Evolutionary conservation across 148 eudicot species (phyloP), one percentile per base, ranked within the genome.

Genomic region (Rhododendron williamsianum): DNA sequence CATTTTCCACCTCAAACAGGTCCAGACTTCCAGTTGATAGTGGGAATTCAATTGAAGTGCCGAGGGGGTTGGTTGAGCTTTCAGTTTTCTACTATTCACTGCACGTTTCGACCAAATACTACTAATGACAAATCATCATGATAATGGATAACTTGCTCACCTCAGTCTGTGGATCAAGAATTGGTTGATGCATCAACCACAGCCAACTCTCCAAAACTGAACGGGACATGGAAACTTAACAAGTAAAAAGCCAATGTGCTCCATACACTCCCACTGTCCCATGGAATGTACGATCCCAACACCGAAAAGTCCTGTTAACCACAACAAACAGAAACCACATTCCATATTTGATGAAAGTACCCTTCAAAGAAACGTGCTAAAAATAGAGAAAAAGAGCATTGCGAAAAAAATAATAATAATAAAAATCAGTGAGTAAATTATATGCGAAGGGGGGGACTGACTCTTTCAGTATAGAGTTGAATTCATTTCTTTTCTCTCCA

Each of bases 201-300:
- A 41, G 98, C 92, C 74, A 93, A 84, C 23, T 98, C 98, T 38
- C 99, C 99, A 86, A 93, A 96, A 89, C 96, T 93, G 69, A 96
- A 52, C 74, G 99, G 99, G 52, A 93, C 85, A 84, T 96, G 99
- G 86, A 96, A 86, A 89, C 95, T 94, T 88, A 96, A 93, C 63
- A 93, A 82, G 84, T 96, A 93, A 79, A 94, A 89, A 36, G 89
- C 95, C 91, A 93, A 87, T 25, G 92, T 91, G 86, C 93, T 92
- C 98, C 97, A 92, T 5, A 92, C 83, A 88, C 87, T 86, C 78
- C 93, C 93, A 84, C 56, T 84, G 85, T 92, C 93, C 92, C 95
- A 91, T 38, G 92, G 93, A 45, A 84, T 89, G 27, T 93, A 94
- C 45, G 90, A 71, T 87, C 89, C 89, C 90, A 94, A 86, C 8